These are phyloP conservation scores for Paraglomus brasilianum DNA, from an alignment of 192 early-diverging fungal species.

Conservation along the genomic window DNA sequence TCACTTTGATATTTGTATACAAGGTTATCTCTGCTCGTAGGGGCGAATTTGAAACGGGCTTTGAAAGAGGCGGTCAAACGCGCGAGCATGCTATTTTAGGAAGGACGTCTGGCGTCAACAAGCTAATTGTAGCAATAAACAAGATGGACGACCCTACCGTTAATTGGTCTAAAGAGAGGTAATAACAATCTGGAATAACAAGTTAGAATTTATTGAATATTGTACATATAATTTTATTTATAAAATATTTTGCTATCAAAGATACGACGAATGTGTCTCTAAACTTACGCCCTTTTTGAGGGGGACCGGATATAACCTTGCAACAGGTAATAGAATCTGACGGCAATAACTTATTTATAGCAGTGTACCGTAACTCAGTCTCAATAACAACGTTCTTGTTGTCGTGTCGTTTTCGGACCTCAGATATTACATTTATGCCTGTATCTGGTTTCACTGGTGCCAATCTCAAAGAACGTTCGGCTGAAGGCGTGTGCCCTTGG, in stretches of 20 bases:
- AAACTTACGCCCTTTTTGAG: slow-evolving; percentile 93
- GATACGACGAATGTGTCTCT: slow-evolving; percentile 86
- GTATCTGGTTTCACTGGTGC: slow-evolving; percentile 97
- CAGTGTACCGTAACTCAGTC: neutral
- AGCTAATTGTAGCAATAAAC: slow-evolving; percentile 92
- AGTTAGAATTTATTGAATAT: neutral
- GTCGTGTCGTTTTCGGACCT: neutral
- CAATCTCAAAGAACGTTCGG: slow-evolving; percentile 87
- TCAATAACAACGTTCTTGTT: neutral
- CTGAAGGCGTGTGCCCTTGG: slow-evolving; percentile 62
- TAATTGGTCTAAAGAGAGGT: slow-evolving; percentile 82
- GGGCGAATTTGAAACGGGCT: slow-evolving; percentile 99
- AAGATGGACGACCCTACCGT: slow-evolving; percentile 99
- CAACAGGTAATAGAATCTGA: slow-evolving; percentile 56
- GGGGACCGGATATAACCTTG: slow-evolving; percentile 84
- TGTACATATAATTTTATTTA: neutral
- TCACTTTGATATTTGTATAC: slow-evolving; percentile 5
- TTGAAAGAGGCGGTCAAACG: slow-evolving; percentile 98
- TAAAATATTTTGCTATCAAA: slow-evolving; percentile 26
- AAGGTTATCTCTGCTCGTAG: slow-evolving; percentile 88
- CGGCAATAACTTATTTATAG: neutral
- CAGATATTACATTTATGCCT: slow-evolving; percentile 85
- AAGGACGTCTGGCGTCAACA: slow-evolving; percentile 96
- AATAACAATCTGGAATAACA: neutral
- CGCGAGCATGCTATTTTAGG: slow-evolving; percentile 96